Conservation (phyloP, 148 eudicot species). For the Camellia sinensis region DNA sequence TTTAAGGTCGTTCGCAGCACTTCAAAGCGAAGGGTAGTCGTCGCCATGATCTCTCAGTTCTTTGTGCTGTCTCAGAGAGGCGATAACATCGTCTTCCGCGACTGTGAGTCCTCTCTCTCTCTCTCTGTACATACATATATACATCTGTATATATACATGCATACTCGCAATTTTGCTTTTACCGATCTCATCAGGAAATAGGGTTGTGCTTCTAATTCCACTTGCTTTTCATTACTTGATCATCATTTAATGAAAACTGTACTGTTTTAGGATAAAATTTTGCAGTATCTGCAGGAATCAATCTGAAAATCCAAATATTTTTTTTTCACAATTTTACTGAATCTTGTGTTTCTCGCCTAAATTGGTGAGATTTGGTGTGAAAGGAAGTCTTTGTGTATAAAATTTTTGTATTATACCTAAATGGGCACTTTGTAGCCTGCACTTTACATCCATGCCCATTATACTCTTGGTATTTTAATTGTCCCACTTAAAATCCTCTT, state of each 20-base stretch:
- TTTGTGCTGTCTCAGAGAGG: conserved; percentile 93
- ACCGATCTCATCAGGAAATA: neutral
- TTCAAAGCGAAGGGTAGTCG: neutral
- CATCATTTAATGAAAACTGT: neutral
- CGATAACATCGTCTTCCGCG: conserved; percentile 92
- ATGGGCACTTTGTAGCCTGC: too few species aligned
- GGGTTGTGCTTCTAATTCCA: neutral
- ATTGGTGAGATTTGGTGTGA: too few species aligned
- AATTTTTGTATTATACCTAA: too few species aligned
- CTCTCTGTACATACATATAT: neutral
- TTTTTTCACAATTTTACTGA: too few species aligned
- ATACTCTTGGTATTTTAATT: too few species aligned
- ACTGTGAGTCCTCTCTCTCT: conserved; percentile 48
- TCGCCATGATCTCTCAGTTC: conserved; percentile 79
- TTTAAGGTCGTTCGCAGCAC: neutral
- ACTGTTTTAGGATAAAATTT: neutral
- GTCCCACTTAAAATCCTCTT: too few species aligned
- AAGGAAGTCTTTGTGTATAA: too few species aligned
- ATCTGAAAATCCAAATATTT: too few species aligned
- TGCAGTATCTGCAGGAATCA: neutral
- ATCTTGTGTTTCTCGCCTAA: too few species aligned
- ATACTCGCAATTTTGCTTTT: neutral
- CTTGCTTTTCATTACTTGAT: neutral
- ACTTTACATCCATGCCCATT: too few species aligned
- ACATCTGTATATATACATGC: neutral